Evolutionary conservation across 306 rosid genomes (phyloP).

Genomic region (Lathyrus aphaca): DNA sequence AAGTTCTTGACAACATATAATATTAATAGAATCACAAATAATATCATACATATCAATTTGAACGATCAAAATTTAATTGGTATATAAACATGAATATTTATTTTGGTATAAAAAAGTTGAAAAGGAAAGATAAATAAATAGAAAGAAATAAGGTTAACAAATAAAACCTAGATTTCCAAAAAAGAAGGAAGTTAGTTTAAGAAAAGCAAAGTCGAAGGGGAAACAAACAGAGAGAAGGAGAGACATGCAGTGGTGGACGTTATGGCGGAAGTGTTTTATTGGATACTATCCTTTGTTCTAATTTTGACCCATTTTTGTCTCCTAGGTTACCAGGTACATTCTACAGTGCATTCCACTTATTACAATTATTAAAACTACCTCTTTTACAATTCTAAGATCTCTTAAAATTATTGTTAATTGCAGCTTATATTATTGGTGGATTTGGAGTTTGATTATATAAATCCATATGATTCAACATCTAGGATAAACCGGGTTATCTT

Average conservation of each 20-base stretch:
- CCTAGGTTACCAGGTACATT: conserved; percentile 69
- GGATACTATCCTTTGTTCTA: conserved; percentile 69
- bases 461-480: conserved; percentile 85
- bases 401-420: conserved; percentile 37
- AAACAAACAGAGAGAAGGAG: neutral
- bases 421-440: conserved; percentile 92
- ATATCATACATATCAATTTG: no score
- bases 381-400: neutral
- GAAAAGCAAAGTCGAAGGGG: conserved; percentile 4
- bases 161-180: neutral
- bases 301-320: conserved; percentile 55
- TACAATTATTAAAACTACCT: neutral
- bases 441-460: conserved; percentile 86
- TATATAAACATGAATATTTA: no score
- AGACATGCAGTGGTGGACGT: conserved; percentile 34
- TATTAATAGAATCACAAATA: no score
- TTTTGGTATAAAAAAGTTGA: no score
- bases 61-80: no score
- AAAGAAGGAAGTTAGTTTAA: conserved; percentile 12
- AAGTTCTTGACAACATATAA: no score
- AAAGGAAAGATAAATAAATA: no score
- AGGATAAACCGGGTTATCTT: conserved; percentile 67
- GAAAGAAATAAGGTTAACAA: neutral
- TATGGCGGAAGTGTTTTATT: conserved; percentile 62
- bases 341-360: neutral